These are phyloP conservation scores for Paramecium biaurelia DNA, from an alignment of 73 alveolate genomes.

Conservation along the genomic window DNA sequence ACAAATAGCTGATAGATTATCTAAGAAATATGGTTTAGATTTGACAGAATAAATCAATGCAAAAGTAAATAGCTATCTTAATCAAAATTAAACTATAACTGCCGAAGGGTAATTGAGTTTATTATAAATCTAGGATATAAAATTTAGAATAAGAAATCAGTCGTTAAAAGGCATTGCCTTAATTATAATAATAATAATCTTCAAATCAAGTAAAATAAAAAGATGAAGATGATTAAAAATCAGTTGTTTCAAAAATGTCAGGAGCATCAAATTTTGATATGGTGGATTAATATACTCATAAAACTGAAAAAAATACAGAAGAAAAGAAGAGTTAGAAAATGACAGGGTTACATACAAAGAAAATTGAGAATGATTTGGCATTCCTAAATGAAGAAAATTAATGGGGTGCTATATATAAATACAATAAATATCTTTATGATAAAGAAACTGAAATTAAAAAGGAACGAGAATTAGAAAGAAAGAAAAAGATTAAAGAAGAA, in stretches of 20 bases:
- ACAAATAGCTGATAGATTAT: constrained; percentile 55
- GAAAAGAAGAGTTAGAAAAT: constrained; percentile 30
- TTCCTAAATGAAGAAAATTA: constrained; percentile 66
- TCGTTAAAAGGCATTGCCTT: constrained; percentile 35
- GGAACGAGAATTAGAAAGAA: constrained; percentile 33
- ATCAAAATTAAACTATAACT: constrained; percentile 49
- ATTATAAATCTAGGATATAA: constrained; percentile 27
- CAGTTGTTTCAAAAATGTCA: constrained; percentile 67
- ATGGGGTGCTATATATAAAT: constrained; percentile 66
- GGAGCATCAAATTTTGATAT: constrained; percentile 66
- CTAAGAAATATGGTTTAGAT: constrained; percentile 63
- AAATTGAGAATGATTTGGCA: constrained; percentile 61
- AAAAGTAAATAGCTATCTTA: constrained; percentile 55
- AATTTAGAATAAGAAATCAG: constrained; percentile 57
- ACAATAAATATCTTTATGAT: constrained; percentile 60
- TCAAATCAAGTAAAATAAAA: neutral
- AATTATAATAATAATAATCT: constrained; percentile 24
- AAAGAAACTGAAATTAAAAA: constrained; percentile 53
- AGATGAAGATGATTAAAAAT: constrained; percentile 61
- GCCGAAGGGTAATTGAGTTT: constrained; percentile 53
- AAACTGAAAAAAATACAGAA: constrained; percentile 33
- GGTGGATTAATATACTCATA: constrained; percentile 61
- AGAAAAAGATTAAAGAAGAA: constrained; percentile 36
- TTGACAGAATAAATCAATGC: constrained; percentile 52
- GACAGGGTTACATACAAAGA: constrained; percentile 52